These are phyloP conservation scores for Sanguinoderma infundibulare DNA, from an alignment of 1,284 basidiomycete genomes.

Conservation along the genomic window DNA sequence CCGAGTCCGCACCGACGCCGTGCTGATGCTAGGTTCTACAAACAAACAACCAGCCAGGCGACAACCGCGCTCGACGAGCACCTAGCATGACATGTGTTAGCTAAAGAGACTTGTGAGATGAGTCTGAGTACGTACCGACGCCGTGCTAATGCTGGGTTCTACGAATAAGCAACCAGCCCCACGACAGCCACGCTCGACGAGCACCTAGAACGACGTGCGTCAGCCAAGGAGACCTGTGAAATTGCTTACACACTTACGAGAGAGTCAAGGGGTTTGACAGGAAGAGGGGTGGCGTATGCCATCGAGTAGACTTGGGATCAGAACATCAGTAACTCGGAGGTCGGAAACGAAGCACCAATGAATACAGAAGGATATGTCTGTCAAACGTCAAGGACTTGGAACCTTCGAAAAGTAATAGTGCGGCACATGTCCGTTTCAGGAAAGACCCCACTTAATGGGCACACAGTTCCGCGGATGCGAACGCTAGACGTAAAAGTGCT, in stretches of 20 bases:
- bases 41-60: background rate
- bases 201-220: background rate
- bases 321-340: background rate
- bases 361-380: background rate
- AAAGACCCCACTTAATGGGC: background rate
- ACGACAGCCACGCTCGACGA: background rate
- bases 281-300: constrained; percentile 3
- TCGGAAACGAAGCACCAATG: too few species aligned
- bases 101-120: background rate
- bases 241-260: background rate
- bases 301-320: constrained; percentile 2
- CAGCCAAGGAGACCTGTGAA: too few species aligned
- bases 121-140: background rate
- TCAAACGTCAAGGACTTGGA: background rate
- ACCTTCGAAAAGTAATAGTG: background rate
- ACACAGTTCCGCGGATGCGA: background rate
- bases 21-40: background rate
- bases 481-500: background rate
- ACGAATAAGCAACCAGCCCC: background rate
- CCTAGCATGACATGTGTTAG: background rate
- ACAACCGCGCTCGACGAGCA: background rate
- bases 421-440: background rate
- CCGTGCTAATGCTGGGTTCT: background rate
- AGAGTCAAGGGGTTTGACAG: background rate
- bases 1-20: background rate